phyloP scores from a whole-genome alignment of 192 early-diverging fungal species.

The Mortierella antarctica region DNA sequence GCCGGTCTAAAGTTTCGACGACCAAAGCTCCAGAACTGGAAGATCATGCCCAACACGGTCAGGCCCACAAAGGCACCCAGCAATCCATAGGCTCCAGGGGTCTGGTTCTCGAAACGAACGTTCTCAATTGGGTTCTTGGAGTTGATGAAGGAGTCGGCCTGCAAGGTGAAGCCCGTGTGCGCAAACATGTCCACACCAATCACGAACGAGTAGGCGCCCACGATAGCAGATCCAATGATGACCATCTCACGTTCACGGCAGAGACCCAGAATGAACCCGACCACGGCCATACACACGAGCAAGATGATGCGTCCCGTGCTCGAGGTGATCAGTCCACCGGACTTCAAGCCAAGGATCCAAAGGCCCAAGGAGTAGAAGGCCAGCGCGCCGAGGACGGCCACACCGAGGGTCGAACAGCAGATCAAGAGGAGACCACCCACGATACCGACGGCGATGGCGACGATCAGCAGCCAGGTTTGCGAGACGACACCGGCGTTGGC shows the following conservation, averaged over 20 bases:
- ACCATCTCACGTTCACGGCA: conserved; percentile 30
- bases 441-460: conserved; percentile 50
- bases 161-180: conserved; percentile 51
- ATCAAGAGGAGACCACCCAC: conserved; percentile 45
- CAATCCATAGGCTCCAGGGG: conserved; percentile 9
- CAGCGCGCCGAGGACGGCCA: conserved; percentile 50
- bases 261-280: conserved; percentile 43
- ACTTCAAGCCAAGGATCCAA: conserved; percentile 59
- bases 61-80: conserved; percentile 15
- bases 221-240: conserved; percentile 43
- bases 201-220: conserved; percentile 53
- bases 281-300: conserved; percentile 43
- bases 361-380: conserved; percentile 53
- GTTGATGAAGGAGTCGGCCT: conserved; percentile 44
- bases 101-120: conserved; percentile 13
- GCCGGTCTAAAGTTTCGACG: neutral
- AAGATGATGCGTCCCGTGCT: conserved; percentile 49
- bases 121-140: conserved; percentile 30
- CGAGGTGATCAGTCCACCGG: conserved; percentile 40
- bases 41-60: conserved; percentile 2
- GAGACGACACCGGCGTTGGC: conserved; percentile 56
- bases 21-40: conserved; percentile 14
- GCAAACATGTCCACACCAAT: conserved; percentile 56
- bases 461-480: conserved; percentile 49
- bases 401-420: conserved; percentile 45